A percentile compares a stretch with the other conserved stretches of the same genome.
phyloP scores from a whole-genome alignment of 768 basidiomycete species.

The Tylopilus balloui region DNA sequence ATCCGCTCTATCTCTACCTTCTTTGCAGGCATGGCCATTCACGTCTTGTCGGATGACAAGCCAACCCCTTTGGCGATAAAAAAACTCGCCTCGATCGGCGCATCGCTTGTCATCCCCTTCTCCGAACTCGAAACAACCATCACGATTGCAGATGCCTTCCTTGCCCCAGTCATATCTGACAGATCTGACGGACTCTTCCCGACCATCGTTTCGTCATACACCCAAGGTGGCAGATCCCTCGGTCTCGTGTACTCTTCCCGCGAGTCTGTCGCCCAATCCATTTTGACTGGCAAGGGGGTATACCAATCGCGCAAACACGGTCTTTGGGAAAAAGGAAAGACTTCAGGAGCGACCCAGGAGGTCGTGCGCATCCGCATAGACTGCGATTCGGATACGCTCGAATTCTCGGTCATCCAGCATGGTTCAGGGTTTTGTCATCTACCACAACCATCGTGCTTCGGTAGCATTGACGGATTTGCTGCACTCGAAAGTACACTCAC shows the following conservation, averaged over 20 bases:
- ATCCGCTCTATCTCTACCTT: conserved; percentile 74
- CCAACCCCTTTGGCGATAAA: conserved; percentile 60
- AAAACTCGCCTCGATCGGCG: conserved; percentile 53
- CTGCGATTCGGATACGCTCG: conserved; percentile 89
- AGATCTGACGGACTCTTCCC: conserved; percentile 90
- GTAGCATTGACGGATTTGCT: conserved; percentile 69
- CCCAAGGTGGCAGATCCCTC: conserved; percentile 66
- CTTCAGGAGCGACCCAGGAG: conserved; percentile 89
- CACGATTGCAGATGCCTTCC: conserved; percentile 80
- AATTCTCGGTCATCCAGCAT: conserved; percentile 86
- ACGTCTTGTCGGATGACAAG: conserved; percentile 52
- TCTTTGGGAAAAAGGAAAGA: conserved; percentile 95
- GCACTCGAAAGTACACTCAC: conserved; percentile 77
- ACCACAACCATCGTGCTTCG: conserved; percentile 83
- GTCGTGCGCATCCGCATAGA: conserved; percentile 79
- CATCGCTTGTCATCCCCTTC: conserved; percentile 67
- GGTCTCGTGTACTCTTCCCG: conserved; percentile 94
- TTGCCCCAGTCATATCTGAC: conserved; percentile 78
- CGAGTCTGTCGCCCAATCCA: conserved; percentile 82
- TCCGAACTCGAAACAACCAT: conserved; percentile 60
- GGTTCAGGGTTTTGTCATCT: conserved; percentile 95
- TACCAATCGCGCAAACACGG: conserved; percentile 97
- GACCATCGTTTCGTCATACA: conserved; percentile 75
- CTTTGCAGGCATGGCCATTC: conserved; percentile 58
- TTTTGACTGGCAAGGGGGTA: conserved; percentile 83